Conservation (phyloP, 768 basidiomycete genomes). For the Asterophora lycoperdoides region DNA sequence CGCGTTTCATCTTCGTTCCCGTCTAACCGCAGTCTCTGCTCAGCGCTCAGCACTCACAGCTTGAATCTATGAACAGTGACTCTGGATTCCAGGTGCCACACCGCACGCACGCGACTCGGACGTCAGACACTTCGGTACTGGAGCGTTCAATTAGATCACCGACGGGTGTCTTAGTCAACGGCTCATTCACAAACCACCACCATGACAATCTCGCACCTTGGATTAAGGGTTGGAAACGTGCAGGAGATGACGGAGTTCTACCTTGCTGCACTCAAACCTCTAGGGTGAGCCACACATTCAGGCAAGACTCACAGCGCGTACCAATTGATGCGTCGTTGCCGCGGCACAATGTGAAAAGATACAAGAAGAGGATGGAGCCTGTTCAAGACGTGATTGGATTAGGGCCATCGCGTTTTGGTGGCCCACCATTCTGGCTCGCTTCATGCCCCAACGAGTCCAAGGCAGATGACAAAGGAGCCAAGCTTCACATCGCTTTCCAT, state of each 20-base stretch:
- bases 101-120: no score
- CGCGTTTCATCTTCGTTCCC: no score
- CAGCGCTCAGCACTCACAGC: no score
- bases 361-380: neutral
- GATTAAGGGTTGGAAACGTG: neutral
- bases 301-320: no score
- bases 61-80: no score
- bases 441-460: neutral
- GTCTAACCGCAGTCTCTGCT: no score
- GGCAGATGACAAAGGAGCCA: neutral
- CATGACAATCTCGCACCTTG: constrained; percentile 4
- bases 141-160: constrained; percentile 1
- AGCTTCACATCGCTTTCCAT: constrained; percentile 2
- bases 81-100: no score
- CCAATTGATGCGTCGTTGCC: neutral
- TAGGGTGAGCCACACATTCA: neutral
- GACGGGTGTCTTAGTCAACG: no score
- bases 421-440: constrained; percentile 2
- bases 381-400: neutral
- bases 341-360: neutral
- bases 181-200: neutral
- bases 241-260: constrained; percentile 1
- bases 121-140: neutral
- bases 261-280: constrained; percentile 1
- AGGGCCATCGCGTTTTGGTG: neutral